Evolutionary conservation across 306 rosid species (phyloP).

Genomic region (Casuarina equisetifolia): DNA sequence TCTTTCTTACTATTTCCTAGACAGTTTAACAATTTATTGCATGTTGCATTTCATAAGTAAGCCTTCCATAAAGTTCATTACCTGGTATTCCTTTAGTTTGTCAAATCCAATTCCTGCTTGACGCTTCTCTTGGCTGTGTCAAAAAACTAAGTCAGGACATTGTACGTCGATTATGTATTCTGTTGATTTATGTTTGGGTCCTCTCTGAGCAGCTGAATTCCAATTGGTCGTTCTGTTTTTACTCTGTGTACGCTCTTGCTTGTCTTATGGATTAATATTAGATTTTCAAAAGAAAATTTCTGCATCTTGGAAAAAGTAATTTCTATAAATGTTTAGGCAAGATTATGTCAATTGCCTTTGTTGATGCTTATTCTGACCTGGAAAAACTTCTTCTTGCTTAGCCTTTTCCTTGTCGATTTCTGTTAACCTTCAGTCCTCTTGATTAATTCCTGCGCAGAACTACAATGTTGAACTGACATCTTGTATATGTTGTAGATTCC

Average conservation of each 20-base stretch:
- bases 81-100: neutral
- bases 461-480: slow-evolving; percentile 12
- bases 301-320: neutral
- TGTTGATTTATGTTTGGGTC: neutral
- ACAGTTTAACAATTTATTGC: neutral
- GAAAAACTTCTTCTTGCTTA: neutral
- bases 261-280: neutral
- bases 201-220: neutral
- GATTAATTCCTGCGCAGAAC: neutral
- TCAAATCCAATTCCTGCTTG: neutral
- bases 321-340: neutral
- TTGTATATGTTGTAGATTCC: slow-evolving; percentile 52
- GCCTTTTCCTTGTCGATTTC: slow-evolving; percentile 8
- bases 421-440: neutral
- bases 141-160: neutral
- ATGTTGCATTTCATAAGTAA: neutral
- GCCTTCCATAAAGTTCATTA: neutral
- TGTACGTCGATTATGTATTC: neutral
- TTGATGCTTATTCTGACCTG: slow-evolving; percentile 22
- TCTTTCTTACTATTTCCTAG: neutral
- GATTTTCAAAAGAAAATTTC: neutral
- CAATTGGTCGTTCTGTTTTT: neutral
- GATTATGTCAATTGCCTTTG: neutral
- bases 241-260: neutral
- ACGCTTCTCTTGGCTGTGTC: neutral